These are phyloP conservation scores for Populus tremula DNA, from an alignment of 345 rosid species.

Conservation along the genomic window DNA sequence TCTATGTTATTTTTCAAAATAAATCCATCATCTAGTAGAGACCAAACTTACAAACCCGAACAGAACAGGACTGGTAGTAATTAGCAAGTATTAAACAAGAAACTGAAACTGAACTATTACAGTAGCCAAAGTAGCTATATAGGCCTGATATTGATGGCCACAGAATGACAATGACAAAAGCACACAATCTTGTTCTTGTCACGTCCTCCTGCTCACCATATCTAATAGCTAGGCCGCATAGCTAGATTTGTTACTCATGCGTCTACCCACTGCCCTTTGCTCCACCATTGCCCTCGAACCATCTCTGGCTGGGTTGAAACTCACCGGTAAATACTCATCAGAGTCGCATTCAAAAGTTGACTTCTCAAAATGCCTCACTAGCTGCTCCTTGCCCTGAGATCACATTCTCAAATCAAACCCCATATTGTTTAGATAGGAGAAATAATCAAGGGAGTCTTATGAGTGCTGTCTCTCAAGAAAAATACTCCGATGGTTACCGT, in stretches of 20 bases:
- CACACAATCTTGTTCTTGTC: constrained; percentile 11
- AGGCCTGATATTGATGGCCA: neutral
- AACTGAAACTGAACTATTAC: neutral
- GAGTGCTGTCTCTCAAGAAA: constrained; percentile 16
- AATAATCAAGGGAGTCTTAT: neutral
- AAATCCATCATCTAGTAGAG: neutral
- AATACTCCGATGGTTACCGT: neutral
- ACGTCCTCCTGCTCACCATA: neutral
- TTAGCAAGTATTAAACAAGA: neutral
- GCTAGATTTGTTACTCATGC: neutral
- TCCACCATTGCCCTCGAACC: constrained; percentile 35
- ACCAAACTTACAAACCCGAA: neutral
- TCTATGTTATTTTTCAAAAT: constrained; percentile 21
- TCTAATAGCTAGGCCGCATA: constrained; percentile 40
- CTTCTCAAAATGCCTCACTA: constrained; percentile 42
- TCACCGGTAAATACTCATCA: constrained; percentile 45
- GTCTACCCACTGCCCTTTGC: constrained; percentile 30
- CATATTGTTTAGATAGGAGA: neutral
- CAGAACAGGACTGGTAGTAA: too few species aligned
- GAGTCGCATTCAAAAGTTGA: constrained; percentile 38
- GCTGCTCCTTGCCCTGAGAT: constrained; percentile 52
- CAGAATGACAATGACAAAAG: constrained; percentile 17
- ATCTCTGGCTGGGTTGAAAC: constrained; percentile 44
- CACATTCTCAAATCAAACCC: neutral
- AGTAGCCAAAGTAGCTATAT: too few species aligned